Conservation (phyloP, 768 basidiomycete species). For the Psilocybe tampanensis region DNA sequence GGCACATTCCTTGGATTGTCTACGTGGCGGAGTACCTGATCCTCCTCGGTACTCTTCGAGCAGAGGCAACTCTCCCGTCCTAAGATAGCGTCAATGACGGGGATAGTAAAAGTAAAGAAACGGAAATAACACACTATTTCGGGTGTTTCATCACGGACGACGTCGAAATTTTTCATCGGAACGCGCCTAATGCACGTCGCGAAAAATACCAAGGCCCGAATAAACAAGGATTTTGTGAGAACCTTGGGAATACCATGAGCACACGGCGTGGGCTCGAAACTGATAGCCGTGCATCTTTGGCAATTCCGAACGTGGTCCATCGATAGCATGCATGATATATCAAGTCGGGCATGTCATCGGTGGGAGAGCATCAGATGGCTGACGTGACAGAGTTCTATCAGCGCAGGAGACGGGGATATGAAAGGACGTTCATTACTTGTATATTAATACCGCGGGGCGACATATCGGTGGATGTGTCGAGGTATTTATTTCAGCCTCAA, state of each 20-base stretch:
- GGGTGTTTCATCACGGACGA: neutral
- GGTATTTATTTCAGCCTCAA: slow-evolving; percentile 7
- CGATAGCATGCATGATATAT: neutral
- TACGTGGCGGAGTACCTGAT: slow-evolving; percentile 9
- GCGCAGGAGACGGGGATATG: slow-evolving; percentile 11
- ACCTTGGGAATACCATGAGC: neutral
- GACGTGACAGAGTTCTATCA: slow-evolving; percentile 17
- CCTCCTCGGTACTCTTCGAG: neutral
- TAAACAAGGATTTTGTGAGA: neutral
- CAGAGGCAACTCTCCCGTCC: neutral
- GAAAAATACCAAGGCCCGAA: neutral
- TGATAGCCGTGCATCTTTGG: slow-evolving; percentile 14
- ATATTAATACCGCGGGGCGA: neutral
- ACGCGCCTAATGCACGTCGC: neutral
- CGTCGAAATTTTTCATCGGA: neutral
- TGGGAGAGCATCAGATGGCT: slow-evolving; percentile 7
- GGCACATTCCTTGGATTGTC: neutral
- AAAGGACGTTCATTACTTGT: neutral
- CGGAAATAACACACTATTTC: neutral
- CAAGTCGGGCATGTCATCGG: slow-evolving; percentile 12
- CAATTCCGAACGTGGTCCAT: neutral
- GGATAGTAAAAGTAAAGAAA: slow-evolving; percentile 1
- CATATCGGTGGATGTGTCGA: neutral
- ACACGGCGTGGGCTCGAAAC: neutral
- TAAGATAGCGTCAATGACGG: neutral